phyloP scores from a whole-genome alignment of 1,139 yeast species.

The Pichia sp. region DNA sequence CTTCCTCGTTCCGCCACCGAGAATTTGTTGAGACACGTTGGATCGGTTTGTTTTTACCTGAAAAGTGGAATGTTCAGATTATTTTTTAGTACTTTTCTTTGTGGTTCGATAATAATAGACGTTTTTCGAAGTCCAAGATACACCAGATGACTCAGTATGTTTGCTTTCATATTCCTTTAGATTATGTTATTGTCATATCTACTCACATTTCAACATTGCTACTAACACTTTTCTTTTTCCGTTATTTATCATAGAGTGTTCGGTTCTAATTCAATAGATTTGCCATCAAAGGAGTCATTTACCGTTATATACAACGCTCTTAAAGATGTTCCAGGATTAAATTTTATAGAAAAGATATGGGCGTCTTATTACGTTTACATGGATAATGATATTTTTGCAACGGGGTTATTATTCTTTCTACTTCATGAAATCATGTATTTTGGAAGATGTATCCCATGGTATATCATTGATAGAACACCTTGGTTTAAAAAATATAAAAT shows the following conservation, averaged over 20 bases:
- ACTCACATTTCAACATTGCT: neutral
- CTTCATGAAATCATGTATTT: conserved; percentile 78
- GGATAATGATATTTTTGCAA: conserved; percentile 72
- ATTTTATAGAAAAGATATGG: conserved; percentile 58
- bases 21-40: neutral
- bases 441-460: conserved; percentile 82
- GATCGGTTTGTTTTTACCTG: neutral
- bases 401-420: conserved; percentile 68
- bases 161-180: neutral
- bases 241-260: conserved; percentile 19
- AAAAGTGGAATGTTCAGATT: conserved; percentile 1
- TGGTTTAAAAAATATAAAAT: conserved; percentile 72
- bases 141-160: conserved; percentile 15
- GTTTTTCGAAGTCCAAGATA: neutral
- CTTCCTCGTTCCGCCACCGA: conserved; percentile 1
- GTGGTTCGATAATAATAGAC: conserved; percentile 1
- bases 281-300: conserved; percentile 19
- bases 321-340: conserved; percentile 28
- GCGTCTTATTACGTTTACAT: conserved; percentile 69
- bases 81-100: neutral
- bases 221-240: conserved; percentile 16
- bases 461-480: conserved; percentile 66
- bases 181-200: neutral
- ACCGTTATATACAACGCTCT: conserved; percentile 17
- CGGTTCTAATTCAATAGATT: conserved; percentile 17